Conservation (phyloP, 176 grass and related monocot genomes). For the Aegilops sharonensis region DNA sequence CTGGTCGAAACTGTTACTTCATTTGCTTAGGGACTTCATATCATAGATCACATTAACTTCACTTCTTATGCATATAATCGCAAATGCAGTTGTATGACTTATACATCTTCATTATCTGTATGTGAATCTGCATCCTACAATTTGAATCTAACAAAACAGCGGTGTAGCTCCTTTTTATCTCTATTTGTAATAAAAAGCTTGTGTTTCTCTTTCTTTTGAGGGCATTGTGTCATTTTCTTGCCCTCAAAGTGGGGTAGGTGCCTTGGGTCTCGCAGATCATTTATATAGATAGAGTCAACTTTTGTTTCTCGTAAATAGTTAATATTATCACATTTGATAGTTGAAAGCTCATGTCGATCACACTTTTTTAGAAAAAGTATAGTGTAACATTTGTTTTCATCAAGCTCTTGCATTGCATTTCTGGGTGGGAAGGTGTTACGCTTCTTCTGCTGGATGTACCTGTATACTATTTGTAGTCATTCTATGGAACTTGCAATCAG, state of each 20-base stretch:
- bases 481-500: neutral
- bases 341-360: neutral
- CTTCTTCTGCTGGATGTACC: neutral
- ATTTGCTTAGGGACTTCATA: constrained; percentile 1
- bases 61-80: neutral
- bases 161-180: neutral
- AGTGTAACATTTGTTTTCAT: neutral
- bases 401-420: neutral
- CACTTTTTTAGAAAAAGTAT: neutral
- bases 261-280: neutral
- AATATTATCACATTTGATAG: neutral
- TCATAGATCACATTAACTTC: neutral
- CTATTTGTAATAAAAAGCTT: neutral
- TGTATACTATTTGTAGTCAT: constrained; percentile 3
- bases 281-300: neutral
- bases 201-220: neutral
- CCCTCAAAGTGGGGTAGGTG: neutral
- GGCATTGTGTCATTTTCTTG: neutral
- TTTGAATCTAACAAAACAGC: neutral
- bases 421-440: neutral
- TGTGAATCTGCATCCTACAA: neutral
- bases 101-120: neutral
- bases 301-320: neutral
- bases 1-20: neutral
- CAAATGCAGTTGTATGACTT: neutral